Evolutionary conservation across 2,329 filamentous ascomycete genomes (phyloP).

Genomic region (Pyricularia sp.): DNA sequence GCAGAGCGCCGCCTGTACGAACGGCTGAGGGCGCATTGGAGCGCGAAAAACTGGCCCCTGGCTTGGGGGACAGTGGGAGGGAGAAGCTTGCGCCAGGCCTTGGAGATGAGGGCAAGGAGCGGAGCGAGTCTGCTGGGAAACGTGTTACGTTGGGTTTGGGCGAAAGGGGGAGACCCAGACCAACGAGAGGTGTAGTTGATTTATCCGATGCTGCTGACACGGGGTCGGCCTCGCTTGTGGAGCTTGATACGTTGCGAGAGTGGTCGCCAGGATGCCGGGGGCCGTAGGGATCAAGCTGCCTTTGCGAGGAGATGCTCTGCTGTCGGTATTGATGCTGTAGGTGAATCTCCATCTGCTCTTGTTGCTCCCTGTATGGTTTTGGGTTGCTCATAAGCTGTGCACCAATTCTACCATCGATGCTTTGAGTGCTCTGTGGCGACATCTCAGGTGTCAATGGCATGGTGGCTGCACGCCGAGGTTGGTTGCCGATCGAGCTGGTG

Average conservation of each 20-base stretch:
- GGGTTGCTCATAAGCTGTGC: conserved; percentile 18
- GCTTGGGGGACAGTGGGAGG: conserved; percentile 39
- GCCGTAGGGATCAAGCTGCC: conserved; percentile 5
- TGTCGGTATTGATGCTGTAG: background rate
- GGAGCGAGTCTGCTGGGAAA: conserved; percentile 26
- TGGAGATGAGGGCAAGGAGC: conserved; percentile 41
- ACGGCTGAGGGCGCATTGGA: conserved; percentile 43
- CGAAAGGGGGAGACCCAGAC: conserved; percentile 42
- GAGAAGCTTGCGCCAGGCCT: conserved; percentile 38
- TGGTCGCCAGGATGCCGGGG: conserved; percentile 13
- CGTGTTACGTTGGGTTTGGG: conserved; percentile 34
- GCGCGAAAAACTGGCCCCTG: conserved; percentile 36
- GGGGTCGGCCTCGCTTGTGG: conserved; percentile 34
- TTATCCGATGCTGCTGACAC: conserved; percentile 42
- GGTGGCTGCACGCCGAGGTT: conserved; percentile 14
- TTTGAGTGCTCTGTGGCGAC: conserved; percentile 37
- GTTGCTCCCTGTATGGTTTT: conserved; percentile 8
- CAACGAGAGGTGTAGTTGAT: conserved; percentile 40
- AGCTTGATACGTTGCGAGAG: conserved; percentile 27
- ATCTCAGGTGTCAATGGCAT: conserved; percentile 38
- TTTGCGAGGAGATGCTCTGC: conserved; percentile 7
- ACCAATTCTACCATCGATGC: conserved; percentile 48
- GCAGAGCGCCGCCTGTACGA: conserved; percentile 46
- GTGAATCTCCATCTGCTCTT: conserved; percentile 2
- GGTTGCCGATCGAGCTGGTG: conserved; percentile 1